Evolutionary conservation across 2,329 filamentous ascomycete genomes (phyloP), one percentile per base, ranked within the genome.

Genomic region (Pseudofabraea citricarpa): DNA sequence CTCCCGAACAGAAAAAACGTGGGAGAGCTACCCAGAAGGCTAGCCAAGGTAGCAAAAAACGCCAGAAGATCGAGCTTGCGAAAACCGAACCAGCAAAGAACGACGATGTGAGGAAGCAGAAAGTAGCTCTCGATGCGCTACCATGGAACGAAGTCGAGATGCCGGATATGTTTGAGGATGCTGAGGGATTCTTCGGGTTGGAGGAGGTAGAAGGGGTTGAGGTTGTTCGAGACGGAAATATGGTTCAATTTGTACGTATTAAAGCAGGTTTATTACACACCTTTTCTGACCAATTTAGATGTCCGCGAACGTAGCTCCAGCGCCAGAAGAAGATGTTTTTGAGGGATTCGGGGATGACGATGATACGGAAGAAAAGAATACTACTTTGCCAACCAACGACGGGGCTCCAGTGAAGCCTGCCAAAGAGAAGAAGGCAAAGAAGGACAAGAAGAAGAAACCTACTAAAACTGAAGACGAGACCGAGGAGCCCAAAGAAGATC

Each of bases 121-220:
- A 68, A 2, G 66, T 77, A 18, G 66, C 69, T 33, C 64, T 71
- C 22, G 64, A 72, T 49, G 65, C 72, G 2, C 64, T 84, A 33
- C 62, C 67, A 61, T 84, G 80, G 80, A 70, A 75, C 54, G 63
- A 70, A 29, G 70, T 75, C 9, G 71, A 79, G 16, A 79, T 93
- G 3, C 87, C 88, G 6, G 86, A 90, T 58, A 81, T 85, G 59
- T 73, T 90, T 55, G 82, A 91, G 36, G 88, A 96, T 66, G 87
- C 87, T n/a, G 90, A 94, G 51, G 93, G 93, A 0, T 96, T 98
- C 63, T 94, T 84, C 56, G 90, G 87, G 0, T 69, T 98, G 2
- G 90, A 98, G 58, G 90, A 97, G 57, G 84, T 97, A 36, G 87
- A 95, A 13, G 89, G 87, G 40, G 87, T 98, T 1, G 87, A 95